A percentile compares a stretch with the other conserved stretches of the same genome.
These are phyloP conservation scores for Leucosporidium yakuticum DNA, from an alignment of 768 basidiomycete species.

Conservation along the genomic window DNA sequence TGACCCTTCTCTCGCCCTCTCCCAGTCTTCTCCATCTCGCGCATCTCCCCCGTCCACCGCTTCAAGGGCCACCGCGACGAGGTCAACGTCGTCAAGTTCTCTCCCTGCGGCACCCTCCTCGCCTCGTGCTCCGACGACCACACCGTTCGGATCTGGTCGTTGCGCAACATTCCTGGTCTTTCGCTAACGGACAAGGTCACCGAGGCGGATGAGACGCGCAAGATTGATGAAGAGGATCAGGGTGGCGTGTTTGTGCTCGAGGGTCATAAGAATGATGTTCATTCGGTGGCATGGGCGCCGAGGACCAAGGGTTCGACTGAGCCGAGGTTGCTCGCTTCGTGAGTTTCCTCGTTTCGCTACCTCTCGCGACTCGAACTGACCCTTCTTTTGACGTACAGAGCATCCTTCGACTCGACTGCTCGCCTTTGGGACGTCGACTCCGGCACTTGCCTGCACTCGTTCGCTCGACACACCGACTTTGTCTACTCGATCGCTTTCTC, in stretches of 20 bases:
- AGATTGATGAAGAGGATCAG: conserved; percentile 27
- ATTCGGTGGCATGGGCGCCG: conserved; percentile 35
- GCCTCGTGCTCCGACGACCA: conserved; percentile 42
- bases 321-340: conserved; percentile 34
- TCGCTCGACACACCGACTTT: conserved; percentile 63
- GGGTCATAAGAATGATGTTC: conserved; percentile 36
- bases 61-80: conserved; percentile 43
- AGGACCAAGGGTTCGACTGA: conserved; percentile 9
- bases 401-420: conserved; percentile 73
- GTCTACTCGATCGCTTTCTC: conserved; percentile 72
- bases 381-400: conserved; percentile 46
- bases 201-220: conserved; percentile 8
- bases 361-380: neutral
- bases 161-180: conserved; percentile 24
- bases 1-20: neutral
- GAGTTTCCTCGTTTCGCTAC: conserved; percentile 9
- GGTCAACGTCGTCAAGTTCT: conserved; percentile 40
- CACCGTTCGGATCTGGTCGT: conserved; percentile 40
- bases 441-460: conserved; percentile 65
- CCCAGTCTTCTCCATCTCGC: conserved; percentile 26
- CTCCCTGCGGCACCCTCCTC: conserved; percentile 36
- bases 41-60: conserved; percentile 32
- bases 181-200: conserved; percentile 4
- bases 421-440: conserved; percentile 76
- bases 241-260: conserved; percentile 25